Conservation (phyloP, 257 asterid genomes). For the Nicotiana tomentosiformis region DNA sequence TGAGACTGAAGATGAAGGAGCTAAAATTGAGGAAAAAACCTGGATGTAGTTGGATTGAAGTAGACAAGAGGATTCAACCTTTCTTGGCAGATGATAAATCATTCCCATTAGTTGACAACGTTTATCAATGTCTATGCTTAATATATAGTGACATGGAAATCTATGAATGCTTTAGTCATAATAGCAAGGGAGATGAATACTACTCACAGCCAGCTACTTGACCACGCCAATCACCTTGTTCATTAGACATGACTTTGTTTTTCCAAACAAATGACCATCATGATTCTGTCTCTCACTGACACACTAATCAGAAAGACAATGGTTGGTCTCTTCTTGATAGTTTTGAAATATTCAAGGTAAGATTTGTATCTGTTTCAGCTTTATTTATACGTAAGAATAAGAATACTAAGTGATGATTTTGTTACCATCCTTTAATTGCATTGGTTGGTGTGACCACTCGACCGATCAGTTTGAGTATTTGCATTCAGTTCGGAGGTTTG, state of each 20-base stretch:
- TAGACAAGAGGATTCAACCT: slow-evolving; percentile 40
- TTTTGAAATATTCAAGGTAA: not conserved
- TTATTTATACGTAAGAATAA: not conserved
- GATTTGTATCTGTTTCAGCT: not conserved
- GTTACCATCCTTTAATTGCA: not conserved
- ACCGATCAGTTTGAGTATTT: too few species aligned
- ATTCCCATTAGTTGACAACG: slow-evolving; percentile 33
- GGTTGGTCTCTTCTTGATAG: not conserved
- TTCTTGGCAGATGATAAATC: slow-evolving; percentile 51
- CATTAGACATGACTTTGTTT: not conserved
- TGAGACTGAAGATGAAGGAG: slow-evolving; percentile 60
- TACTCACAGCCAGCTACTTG: not conserved
- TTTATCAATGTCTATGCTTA: slow-evolving; percentile 44
- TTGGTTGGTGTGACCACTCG: not conserved
- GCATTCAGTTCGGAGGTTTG: too few species aligned
- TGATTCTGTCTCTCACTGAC: not conserved
- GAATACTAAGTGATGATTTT: not conserved
- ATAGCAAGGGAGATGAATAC: not conserved
- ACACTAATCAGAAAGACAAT: not conserved
- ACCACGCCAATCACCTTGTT: not conserved
- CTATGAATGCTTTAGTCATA: slow-evolving; percentile 19
- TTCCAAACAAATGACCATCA: not conserved
- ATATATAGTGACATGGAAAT: slow-evolving; percentile 47
- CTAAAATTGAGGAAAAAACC: slow-evolving; percentile 57
- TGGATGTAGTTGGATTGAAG: slow-evolving; percentile 79